Evolutionary conservation across 2,329 filamentous ascomycete species (phyloP).

Genomic region (Graphiopsis chlorocephala): DNA sequence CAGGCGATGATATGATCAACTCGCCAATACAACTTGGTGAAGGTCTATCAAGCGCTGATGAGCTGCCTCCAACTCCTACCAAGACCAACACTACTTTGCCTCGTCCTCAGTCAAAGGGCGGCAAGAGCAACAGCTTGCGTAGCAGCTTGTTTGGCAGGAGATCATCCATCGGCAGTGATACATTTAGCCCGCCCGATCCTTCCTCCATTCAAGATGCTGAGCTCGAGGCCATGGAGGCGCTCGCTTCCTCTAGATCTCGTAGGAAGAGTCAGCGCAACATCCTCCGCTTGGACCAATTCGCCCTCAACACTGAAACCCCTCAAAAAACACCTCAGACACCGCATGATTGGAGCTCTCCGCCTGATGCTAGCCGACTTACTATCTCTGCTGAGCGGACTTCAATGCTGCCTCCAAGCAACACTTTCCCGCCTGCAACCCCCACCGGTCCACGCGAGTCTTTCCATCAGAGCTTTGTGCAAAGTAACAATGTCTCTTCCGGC

Average conservation of each 20-base stretch:
- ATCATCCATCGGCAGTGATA: constrained; percentile 46
- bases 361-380: constrained; percentile 78
- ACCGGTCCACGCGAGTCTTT: constrained; percentile 64
- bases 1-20: constrained; percentile 69
- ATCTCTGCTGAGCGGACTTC: constrained; percentile 62
- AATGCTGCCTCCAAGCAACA: constrained; percentile 39
- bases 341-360: constrained; percentile 67
- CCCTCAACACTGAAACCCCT: neutral
- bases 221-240: neutral
- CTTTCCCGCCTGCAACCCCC: constrained; percentile 75
- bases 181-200: constrained; percentile 42
- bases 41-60: constrained; percentile 61
- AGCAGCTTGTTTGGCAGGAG: constrained; percentile 50
- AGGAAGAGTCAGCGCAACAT: constrained; percentile 11
- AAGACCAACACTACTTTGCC: constrained; percentile 55
- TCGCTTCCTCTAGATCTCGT: neutral
- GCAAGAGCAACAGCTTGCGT: constrained; percentile 51
- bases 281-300: constrained; percentile 5
- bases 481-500: constrained; percentile 53
- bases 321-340: constrained; percentile 61
- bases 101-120: constrained; percentile 43
- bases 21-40: constrained; percentile 56
- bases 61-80: constrained; percentile 90
- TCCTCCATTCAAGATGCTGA: constrained; percentile 20
- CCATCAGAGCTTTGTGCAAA: constrained; percentile 53